These are phyloP conservation scores for Pseudophaeomoniella oleicola DNA, from an alignment of 2,329 filamentous ascomycete species.

Conservation along the genomic window DNA sequence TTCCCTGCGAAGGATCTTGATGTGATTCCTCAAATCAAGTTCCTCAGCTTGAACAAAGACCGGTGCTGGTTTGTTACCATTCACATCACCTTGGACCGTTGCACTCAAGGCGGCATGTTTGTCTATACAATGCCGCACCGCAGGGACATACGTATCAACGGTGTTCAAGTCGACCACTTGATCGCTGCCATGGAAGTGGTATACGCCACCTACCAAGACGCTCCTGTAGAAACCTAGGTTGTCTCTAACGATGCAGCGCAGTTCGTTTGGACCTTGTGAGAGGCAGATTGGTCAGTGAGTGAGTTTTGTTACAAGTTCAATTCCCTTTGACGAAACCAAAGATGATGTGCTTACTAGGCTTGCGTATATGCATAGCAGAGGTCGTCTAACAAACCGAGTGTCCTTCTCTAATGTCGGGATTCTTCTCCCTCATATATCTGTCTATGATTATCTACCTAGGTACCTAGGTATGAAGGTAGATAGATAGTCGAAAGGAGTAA, in stretches of 20 bases:
- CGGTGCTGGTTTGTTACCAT: constrained; percentile 21
- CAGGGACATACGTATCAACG: constrained; percentile 14
- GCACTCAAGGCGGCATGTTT: constrained; percentile 22
- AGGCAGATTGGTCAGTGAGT: no score
- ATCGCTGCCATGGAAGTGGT: constrained; percentile 11
- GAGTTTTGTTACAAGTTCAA: no score
- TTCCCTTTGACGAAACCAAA: no score
- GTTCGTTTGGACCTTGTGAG: constrained; percentile 24
- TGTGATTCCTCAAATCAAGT: constrained; percentile 25
- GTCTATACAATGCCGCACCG: constrained; percentile 23
- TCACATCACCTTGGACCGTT: constrained; percentile 19
- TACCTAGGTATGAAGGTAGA: no score
- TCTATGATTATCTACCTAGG: no score
- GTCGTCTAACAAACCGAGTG: no score
- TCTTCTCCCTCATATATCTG: no score
- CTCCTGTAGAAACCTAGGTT: constrained; percentile 25
- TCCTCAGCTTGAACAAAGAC: constrained; percentile 15
- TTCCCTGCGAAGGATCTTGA: constrained; percentile 15
- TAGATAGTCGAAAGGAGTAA: no score
- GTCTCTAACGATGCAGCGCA: constrained; percentile 25
- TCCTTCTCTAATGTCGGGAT: no score
- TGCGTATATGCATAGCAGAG: no score
- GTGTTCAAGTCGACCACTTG: constrained; percentile 6
- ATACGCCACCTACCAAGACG: constrained; percentile 22
- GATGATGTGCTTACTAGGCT: no score